Evolutionary conservation across 148 eudicot genomes (phyloP), one percentile per base, ranked within the genome.

Genomic region (Cornus controversa): DNA sequence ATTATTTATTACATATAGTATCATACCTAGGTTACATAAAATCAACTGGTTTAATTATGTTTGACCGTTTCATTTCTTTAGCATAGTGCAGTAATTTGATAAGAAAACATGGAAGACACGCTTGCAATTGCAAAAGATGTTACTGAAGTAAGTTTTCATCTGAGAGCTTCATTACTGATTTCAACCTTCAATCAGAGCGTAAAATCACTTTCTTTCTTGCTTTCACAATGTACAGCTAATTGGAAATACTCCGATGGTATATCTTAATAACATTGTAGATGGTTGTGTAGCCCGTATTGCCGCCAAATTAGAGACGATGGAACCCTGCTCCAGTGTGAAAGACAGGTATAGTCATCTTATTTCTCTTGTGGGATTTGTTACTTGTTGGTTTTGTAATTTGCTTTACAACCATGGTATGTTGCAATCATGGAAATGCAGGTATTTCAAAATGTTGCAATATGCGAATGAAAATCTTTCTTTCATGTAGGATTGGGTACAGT

Each of bases 301-400:
- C 58, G 94, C 91, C 64, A 91, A 88, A 80, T 74, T 93, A 74
- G 97, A 93, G 80, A 88, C 75, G 66, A 93, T 91, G 97, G 91
- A 89, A 79, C 97, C 97, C 18, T 91, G 89, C 84, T 88, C 93
- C n/a, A 93, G 97, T 78, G 87, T 91, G 8, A 93, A 93, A 85
- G 97, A 93, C 83, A 88, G 95, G 95, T 87, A 67, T 16, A n/a
- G n/a, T 71, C 74, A 69, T 69, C 24, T 69, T 27, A 24, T 62
- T 36, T 58, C 28, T 57, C 4, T 31, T 31, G 2, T 18, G 0
- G 26, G 4, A n/a, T 29, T 15, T 4, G 2, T 57, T 40, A 40
- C 45, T 40, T 40, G 45, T 40, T 34, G 26, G 47, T 53, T 26
- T 36, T 45, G 34, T 37, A 15, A 16, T 45, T 65, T 66, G 26